Base-by-base conservation (phyloP, 495 filamentous ascomycete species). In the Astrothelium macrocarpum region DNA sequence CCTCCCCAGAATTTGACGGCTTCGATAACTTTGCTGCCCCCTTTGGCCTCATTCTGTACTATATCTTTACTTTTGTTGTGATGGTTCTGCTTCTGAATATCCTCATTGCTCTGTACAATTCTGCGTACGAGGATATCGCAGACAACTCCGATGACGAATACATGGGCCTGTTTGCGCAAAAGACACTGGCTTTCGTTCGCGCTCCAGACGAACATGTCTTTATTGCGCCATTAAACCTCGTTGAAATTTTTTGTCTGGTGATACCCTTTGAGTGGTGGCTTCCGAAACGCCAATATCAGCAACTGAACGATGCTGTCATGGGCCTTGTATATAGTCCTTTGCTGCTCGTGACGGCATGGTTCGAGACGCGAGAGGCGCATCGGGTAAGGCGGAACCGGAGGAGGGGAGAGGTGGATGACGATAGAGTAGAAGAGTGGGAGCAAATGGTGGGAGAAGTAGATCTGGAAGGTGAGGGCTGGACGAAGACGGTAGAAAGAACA, bases 191-290 rank as follows among this genome's bases (percentile, higher is more conserved):
- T 68, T 98, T 96, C 68, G 90, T 97, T 10, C 90, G 95, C 36
- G 95, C 94, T 0, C 94, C 94, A 0, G 94, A 97, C 68, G 95
- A 97, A 74, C 97, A 98, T 68, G 94, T 98, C 53, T 98, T 93
- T 75, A 95, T 98, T 63, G 85, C 94, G 14, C 76, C 94, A 0
- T 90, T 97, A 76, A 98, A 98, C 72, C 82, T 98, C 11, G 82
- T 98, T 59, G 94, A 97, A 71, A 85, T 97, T 18, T 80, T 96
- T 68, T 78, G 81, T 53, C 76, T 97, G 1, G 80, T 90, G 59
- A 67, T 91, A 1, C 91, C 91, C 34, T 86, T 97, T 62, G 94
- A 97, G 77, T 98, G 95, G 95, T 97, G 94, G 95, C 80, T 97
- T 72, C 71, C 83, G 20, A 80, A 81, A 36, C 62, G 72, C 3